These are phyloP conservation scores for Tulasnella sp. DNA, from an alignment of 768 basidiomycete species.

Conservation along the genomic window DNA sequence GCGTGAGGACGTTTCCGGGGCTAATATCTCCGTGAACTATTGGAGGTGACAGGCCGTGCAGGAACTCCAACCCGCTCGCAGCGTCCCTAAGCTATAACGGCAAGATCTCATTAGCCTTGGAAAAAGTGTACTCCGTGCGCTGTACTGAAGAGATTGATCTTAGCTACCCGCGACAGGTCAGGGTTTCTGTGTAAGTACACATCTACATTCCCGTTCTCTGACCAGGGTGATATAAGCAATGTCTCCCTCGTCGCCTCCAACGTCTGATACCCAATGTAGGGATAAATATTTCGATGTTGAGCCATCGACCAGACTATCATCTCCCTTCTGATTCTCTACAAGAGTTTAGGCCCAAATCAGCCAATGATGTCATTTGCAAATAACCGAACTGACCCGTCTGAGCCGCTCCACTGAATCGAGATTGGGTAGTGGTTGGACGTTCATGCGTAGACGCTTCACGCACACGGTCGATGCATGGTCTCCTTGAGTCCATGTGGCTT, in stretches of 20 bases:
- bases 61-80: neutral
- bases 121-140: no score
- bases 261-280: neutral
- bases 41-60: neutral
- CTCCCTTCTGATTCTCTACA: neutral
- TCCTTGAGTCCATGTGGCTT: neutral
- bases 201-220: neutral
- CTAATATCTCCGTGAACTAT: neutral
- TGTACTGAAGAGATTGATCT: neutral
- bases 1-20: neutral
- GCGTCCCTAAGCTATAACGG: neutral
- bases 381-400: neutral
- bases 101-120: no score
- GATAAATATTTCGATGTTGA: neutral
- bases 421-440: neutral
- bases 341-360: no score
- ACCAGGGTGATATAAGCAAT: neutral
- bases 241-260: neutral
- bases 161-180: neutral
- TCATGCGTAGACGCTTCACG: neutral
- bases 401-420: neutral
- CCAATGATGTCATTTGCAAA: no score
- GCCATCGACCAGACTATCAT: neutral
- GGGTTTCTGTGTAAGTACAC: neutral
- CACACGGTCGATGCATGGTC: neutral